A percentile compares a stretch with the other conserved stretches of the same genome.
phyloP scores from a whole-genome alignment of 2,329 filamentous ascomycete species.

The Davidsoniella australis region DNA sequence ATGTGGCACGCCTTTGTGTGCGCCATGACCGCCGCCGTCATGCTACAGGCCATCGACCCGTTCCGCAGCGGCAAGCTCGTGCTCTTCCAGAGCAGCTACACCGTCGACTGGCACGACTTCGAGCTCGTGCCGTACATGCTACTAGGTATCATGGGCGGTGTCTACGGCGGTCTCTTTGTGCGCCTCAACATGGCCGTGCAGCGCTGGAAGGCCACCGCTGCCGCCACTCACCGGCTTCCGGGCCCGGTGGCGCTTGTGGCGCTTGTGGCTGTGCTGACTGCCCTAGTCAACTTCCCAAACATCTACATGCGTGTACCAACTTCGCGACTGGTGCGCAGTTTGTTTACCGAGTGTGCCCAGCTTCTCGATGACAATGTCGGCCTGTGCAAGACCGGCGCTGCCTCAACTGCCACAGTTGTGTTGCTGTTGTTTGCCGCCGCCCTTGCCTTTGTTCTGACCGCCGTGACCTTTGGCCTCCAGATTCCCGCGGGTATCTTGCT shows the following conservation, averaged over 20 bases:
- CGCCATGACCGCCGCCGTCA: conserved; percentile 94
- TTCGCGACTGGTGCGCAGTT: conserved; percentile 75
- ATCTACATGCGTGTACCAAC: conserved; percentile 89
- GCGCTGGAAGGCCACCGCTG: conserved; percentile 44
- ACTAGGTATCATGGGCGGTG: conserved; percentile 75
- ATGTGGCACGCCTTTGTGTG: conserved; percentile 99
- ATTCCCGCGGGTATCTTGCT: conserved; percentile 92
- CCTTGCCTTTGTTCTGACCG: conserved; percentile 69
- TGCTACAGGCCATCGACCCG: conserved; percentile 80
- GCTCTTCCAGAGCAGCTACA: conserved; percentile 89
- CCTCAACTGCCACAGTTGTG: conserved; percentile 61
- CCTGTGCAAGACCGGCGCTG: conserved; percentile 47
- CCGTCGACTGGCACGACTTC: conserved; percentile 81
- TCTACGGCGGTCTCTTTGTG: conserved; percentile 91
- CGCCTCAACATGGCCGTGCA: conserved; percentile 81
- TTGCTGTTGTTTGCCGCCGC: conserved; percentile 67
- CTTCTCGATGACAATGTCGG: conserved; percentile 74
- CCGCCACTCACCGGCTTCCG: conserved; percentile 45
- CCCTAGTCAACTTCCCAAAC: conserved; percentile 86
- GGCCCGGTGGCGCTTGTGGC: conserved; percentile 66
- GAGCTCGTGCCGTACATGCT: conserved; percentile 78
- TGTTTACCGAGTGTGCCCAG: conserved; percentile 80
- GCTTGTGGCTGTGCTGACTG: conserved; percentile 63
- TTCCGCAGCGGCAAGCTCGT: conserved; percentile 93
- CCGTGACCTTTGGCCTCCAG: conserved; percentile 81